Evolutionary conservation across 2,329 filamentous ascomycete genomes (phyloP), one percentile per base, ranked within the genome.

Genomic region (Colletotrichum cordylinicola): DNA sequence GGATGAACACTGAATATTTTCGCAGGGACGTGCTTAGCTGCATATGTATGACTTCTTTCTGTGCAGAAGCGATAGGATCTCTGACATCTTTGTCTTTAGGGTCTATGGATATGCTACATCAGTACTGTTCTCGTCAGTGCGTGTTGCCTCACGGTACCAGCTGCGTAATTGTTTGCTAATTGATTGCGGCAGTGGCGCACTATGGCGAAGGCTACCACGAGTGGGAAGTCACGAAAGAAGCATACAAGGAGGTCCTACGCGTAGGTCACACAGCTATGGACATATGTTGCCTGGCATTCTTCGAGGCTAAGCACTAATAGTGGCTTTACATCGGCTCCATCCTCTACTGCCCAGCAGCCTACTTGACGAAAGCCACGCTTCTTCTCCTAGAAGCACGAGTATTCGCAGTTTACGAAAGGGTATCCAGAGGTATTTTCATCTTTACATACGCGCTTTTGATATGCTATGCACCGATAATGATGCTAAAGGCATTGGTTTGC

Each of bases 341-440:
- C 24, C 15, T 80, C 9, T 83, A 82, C 75, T 80, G 79, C 9
- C 80, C 80, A 27, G 76, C 80, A 15, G 78, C 82, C 2, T 83
- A 77, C 74, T 79, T 79, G 55, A 81, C 79, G 31, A 83, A 84
- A 73, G 72, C 80, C 6, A 81, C 82, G 18, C 77, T 82, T 21
- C 74, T 82, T 39, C 75, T 84, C 2, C 71, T 83, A 60, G 81
- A 82, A n/a, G 80, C 80, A 4, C 78, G 81, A 18, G 79, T 83
- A 10, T 83, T 83, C 61, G 71, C 81, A 8, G 77, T 82, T 12
- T 76, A 78, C 52, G 52, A 71, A 18, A 74, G 64, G 7, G 77
- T 82, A 2, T 75, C 79, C 35, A 72, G 72, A 48, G 74, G 79
- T 67, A 79, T 84, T 69, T 76, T 79, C 69, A 18, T 77, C 55